Evolutionary conservation across 176 grass and related monocot genomes (phyloP), one percentile per base, ranked within the genome.

Genomic region (Themeda triandra): DNA sequence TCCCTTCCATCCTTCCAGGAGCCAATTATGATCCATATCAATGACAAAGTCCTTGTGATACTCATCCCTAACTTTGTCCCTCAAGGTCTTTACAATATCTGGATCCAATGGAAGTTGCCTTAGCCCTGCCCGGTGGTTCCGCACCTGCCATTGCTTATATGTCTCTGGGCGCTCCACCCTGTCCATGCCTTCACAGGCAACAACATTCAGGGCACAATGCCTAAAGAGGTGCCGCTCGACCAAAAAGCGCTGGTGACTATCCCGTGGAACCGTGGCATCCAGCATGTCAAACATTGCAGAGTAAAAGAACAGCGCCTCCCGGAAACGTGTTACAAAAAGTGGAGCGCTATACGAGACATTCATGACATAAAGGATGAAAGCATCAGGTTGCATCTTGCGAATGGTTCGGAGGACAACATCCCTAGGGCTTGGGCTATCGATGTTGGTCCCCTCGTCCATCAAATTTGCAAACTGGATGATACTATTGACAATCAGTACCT

Each of bases 111-210:
- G 58, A 10, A 60, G 58, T 0, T 60, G 58, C n/a, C 1, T 60
- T 10, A 60, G n/a, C 58, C 58, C 58, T 4, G 58, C n/a, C n/a
- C 58, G 58, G 58, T 13, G 58, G n/a, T 63, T 89, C 51, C 95
- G 83, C 59, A 88, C 88, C 75, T 92, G 90, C 95, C 90, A 97
- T 49, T 92, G 90, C 81, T 94, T 94, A 82, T 92, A 97, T 7
- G 81, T 91, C 82, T 97, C 95, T 2, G 58, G 10, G n/a, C 58
- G 58, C n/a, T 25, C 58, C 58, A 60, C 58, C n/a, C 58, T 60
- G n/a, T 60, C 58, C n/a, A 0, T 11, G 8, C n/a, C 58, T n/a
- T 60, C 58, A 25, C 58, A 60, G n/a, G 58, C 58, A 25, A 60
- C 10, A 25, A 12, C 58, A 25, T 27, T 60, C 3, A 60, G 58